phyloP scores from a whole-genome alignment of 2,329 filamentous ascomycete species.

The Emericellopsis atlantica region DNA sequence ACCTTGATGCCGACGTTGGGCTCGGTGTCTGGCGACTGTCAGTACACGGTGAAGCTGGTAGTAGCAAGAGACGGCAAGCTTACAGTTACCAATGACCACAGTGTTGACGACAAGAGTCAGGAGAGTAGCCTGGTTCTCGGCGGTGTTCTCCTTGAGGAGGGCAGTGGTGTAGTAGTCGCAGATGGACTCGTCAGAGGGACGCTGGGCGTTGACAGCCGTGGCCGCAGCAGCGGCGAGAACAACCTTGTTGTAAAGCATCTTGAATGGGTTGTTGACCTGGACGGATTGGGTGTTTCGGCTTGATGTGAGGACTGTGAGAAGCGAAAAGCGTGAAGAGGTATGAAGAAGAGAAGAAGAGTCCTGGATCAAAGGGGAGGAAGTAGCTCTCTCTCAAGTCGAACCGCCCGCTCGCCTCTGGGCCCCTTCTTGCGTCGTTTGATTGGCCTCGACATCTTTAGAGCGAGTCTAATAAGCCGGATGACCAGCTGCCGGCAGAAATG shows the following conservation, averaged over 20 bases:
- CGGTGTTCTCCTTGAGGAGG: constrained; percentile 45
- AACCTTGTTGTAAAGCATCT: constrained; percentile 11
- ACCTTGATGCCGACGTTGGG: constrained; percentile 39
- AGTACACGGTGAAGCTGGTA: not conserved
- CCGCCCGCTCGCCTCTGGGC: not conserved
- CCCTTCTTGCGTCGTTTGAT: not conserved
- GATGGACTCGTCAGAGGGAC: constrained; percentile 35
- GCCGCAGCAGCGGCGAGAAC: constrained; percentile 9
- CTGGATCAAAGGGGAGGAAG: not conserved
- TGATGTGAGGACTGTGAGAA: not conserved
- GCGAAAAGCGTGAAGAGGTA: too few relatives aligned
- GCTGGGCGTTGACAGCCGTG: constrained; percentile 22
- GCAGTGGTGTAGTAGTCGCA: constrained; percentile 53
- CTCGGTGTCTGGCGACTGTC: constrained; percentile 26
- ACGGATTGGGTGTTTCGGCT: not conserved
- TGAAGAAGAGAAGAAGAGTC: not conserved
- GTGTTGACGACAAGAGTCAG: constrained; percentile 48
- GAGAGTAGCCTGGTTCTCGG: constrained; percentile 41
- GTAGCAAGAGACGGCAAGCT: constrained; percentile 6
- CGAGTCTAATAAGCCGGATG: not conserved
- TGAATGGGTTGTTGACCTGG: constrained; percentile 3
- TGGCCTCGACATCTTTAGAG: not conserved
- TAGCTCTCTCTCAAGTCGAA: not conserved
- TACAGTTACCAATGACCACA: constrained; percentile 50
- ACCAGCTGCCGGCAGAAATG: not conserved